Evolutionary conservation across 2,329 filamentous ascomycete genomes (phyloP).

Genomic region (Pseudocercospora pini-densiflorae): DNA sequence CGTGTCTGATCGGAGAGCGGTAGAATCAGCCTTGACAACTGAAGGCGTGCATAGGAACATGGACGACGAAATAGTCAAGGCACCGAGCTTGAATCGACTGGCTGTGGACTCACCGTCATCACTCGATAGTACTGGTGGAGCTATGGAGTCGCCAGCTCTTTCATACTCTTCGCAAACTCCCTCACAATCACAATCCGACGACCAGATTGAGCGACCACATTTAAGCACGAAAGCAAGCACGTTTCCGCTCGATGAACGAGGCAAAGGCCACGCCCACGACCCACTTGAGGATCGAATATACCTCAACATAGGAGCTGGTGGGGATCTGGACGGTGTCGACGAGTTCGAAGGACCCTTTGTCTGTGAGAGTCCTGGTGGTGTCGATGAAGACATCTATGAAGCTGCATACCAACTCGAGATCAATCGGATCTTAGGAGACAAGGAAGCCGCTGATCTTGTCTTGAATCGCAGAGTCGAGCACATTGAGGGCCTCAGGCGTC

Average conservation of each 20-base stretch:
- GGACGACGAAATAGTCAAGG: slow-evolving; percentile 33
- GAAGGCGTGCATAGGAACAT: slow-evolving; percentile 58
- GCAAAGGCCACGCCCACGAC: slow-evolving; percentile 68
- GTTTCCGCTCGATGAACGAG: slow-evolving; percentile 41
- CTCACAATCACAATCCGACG: slow-evolving; percentile 12
- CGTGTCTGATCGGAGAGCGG: slow-evolving; percentile 54
- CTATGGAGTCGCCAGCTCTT: neutral
- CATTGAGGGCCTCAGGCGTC: slow-evolving; percentile 27
- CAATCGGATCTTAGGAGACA: slow-evolving; percentile 65
- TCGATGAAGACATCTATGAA: slow-evolving; percentile 70
- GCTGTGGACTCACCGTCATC: slow-evolving; percentile 9
- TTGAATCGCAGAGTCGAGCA: slow-evolving; percentile 56
- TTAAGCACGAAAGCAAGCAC: slow-evolving; percentile 32
- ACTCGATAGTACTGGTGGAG: slow-evolving; percentile 8
- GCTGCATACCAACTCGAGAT: slow-evolving; percentile 84
- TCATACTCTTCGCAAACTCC: slow-evolving; percentile 15
- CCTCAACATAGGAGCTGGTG: slow-evolving; percentile 75
- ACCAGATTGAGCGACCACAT: slow-evolving; percentile 15
- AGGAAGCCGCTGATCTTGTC: slow-evolving; percentile 61
- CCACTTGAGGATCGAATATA: slow-evolving; percentile 68
- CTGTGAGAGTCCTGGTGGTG: slow-evolving; percentile 30
- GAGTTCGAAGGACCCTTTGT: slow-evolving; percentile 36
- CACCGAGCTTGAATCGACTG: slow-evolving; percentile 7
- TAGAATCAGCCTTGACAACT: slow-evolving; percentile 56
- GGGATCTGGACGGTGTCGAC: slow-evolving; percentile 44